A percentile compares a stretch with the other conserved stretches of the same genome.
Evolutionary conservation across 768 basidiomycete genomes (phyloP).

Genomic region (Phanerochaete sordida): DNA sequence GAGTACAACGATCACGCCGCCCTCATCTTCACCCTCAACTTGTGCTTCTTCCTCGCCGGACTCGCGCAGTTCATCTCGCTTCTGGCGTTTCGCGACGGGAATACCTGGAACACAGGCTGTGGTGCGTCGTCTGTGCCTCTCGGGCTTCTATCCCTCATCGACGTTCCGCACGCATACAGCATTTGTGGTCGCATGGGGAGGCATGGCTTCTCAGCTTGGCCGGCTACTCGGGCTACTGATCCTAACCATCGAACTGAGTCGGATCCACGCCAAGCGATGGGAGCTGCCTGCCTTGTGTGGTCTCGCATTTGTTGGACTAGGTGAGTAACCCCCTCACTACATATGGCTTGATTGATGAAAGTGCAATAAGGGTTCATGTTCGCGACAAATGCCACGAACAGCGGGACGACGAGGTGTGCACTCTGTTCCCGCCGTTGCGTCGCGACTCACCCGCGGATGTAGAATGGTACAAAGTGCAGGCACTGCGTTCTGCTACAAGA

Average conservation of each 20-base stretch:
- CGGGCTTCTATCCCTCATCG: not conserved
- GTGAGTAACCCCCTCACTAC: conserved; percentile 23
- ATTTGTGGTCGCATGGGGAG: conserved; percentile 44
- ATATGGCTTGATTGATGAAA: not conserved
- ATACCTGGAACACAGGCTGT: conserved; percentile 19
- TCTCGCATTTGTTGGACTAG: conserved; percentile 30
- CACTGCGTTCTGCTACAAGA: conserved; percentile 30
- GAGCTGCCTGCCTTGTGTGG: conserved; percentile 31
- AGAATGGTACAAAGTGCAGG: conserved; percentile 21
- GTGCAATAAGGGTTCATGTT: conserved; percentile 34
- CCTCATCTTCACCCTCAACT: conserved; percentile 23
- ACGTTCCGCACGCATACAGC: conserved; percentile 23
- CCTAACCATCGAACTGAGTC: conserved; percentile 32
- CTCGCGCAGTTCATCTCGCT: conserved; percentile 24
- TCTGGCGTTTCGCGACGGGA: conserved; percentile 8
- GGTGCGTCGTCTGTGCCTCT: conserved; percentile 17
- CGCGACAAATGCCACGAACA: conserved; percentile 35
- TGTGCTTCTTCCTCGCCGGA: conserved; percentile 24
- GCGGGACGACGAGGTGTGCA: conserved; percentile 31
- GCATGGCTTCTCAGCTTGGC: conserved; percentile 35
- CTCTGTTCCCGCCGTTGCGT: not conserved
- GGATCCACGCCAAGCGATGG: conserved; percentile 24
- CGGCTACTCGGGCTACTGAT: conserved; percentile 38
- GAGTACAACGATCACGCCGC: conserved; percentile 18
- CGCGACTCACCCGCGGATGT: not conserved